Evolutionary conservation across 495 filamentous ascomycete genomes (phyloP), one percentile per base, ranked within the genome.

Genomic region (Penicillium samsonianum): DNA sequence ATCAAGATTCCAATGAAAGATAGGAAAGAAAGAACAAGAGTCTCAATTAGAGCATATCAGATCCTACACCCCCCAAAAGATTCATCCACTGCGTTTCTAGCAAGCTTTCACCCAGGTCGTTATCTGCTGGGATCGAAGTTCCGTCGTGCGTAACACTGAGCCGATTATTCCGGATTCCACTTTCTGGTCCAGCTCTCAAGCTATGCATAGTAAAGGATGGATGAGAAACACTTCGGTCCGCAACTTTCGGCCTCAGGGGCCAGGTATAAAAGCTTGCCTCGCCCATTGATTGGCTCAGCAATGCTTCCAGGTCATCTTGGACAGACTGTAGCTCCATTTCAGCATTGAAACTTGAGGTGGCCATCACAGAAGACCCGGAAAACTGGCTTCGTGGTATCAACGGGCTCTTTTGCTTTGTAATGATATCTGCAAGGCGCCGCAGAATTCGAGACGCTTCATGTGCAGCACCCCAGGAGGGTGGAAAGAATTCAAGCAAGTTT

Each of bases 51-150:
- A 58, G 55, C 55, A 51, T 51, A 51, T 58, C 55, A 8, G 55
- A 51, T 44, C 55, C 55, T 6, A 58, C 25, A 14, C 47, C 55
- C 37, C 55, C 55, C 8, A 51, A 38, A 3, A 51, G 19, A 38
- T 28, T 58, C 38, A 58, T 41, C 55, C 55, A 52, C 37, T 58
- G 47, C 50, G 55, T 46, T 5, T 58, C 47, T 19, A 58, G 17
- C n/a, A 35, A 14, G 17, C 14, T 58, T 6, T 37, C 30, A 9
- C 10, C 26, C 4, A 51, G 5, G 6, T 22, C 19, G 28, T 46
- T 28, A 12, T 58, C 38, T 26, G 19, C 48, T 2, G 55, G 37
- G 22, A 17, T 38, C n/a, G 45, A 17, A 12, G 19, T 44, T 37
- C 22, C 40, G 25, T 38, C 4, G 26, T 20, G 23, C 22, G 28